Base-by-base conservation (phyloP, 192 early-diverging fungal genomes). In the Coemansia sp. region DNA sequence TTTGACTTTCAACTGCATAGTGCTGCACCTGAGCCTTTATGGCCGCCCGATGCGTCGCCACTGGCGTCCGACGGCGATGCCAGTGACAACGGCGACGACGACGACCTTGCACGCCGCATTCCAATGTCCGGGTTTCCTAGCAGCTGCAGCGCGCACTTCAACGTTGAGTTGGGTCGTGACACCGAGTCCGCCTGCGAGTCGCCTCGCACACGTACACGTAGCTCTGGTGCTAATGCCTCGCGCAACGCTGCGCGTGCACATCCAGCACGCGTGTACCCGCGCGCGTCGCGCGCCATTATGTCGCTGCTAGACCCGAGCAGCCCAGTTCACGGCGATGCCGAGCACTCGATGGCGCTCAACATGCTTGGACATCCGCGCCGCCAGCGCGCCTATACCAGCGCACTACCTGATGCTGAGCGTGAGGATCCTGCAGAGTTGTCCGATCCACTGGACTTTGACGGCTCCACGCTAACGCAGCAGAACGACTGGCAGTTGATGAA, bases 401-500 rank as follows among this genome's bases (percentile, higher is more conserved):
- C 57, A 14, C 36, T 23, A 24, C 24, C 57, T 46, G 69, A 64
- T 6, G 32, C 54, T 20, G 55, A 55, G 4, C 62, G 62, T 33
- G 61, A 54, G 46, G 29, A 57, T 6, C 32, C 54, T 39, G 1
- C 31, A 54, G 27, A 55, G n/a, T 39, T 66, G 22, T 27, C 57
- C 57, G 70, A 78, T 17, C 42, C 67, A 22, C 27, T 63, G 30
- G 79, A 80, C 33, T 74, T 71, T 51, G 79, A 82, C 57, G 79
- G 79, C 20, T 70, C 70, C 64, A 82, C 79, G 33, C 64, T 82
- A 67, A 82, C 79, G 54, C 74, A 75, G 67, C 63, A 62, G 21
- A 72, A 64, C 70, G 79, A 76, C 70, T 82, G 79, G 79, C 74
- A 67, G 57, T 67, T 82, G 60, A 82, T 82, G 79, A 65, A 72